phyloP scores from a whole-genome alignment of 257 asterid species.

The Marsdenia floribunda region DNA sequence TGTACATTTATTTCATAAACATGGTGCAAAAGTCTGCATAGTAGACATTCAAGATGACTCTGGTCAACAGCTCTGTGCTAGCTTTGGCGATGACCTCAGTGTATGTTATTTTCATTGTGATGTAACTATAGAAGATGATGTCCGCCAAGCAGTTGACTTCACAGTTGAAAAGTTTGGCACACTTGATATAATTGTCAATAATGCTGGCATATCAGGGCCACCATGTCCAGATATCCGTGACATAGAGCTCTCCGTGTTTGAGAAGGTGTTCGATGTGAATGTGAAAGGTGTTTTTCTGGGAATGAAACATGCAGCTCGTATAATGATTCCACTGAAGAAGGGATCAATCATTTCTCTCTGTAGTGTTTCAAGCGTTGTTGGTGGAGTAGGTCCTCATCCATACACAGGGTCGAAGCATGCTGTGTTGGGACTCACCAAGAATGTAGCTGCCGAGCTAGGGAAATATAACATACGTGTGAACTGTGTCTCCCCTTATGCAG shows the following conservation, averaged over 20 bases:
- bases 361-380: constrained; percentile 55
- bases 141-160: constrained; percentile 64
- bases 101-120: constrained; percentile 54
- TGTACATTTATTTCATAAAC: constrained; percentile 59
- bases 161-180: constrained; percentile 60
- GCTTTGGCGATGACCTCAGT: constrained; percentile 29
- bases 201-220: constrained; percentile 73
- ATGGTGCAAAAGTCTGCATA: constrained; percentile 80
- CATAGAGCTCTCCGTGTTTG: constrained; percentile 55
- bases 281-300: constrained; percentile 80
- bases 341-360: constrained; percentile 70
- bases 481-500: constrained; percentile 82
- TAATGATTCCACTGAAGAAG: constrained; percentile 72
- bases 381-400: constrained; percentile 65
- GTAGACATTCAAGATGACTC: constrained; percentile 64
- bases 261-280: constrained; percentile 54
- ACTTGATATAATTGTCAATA: constrained; percentile 82
- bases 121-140: constrained; percentile 63
- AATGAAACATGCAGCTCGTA: constrained; percentile 88
- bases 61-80: constrained; percentile 41
- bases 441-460: constrained; percentile 90
- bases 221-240: constrained; percentile 76
- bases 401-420: constrained; percentile 89
- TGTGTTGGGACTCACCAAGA: constrained; percentile 71
- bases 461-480: constrained; percentile 74